Percentiles rank a stretch among this genome's conserved stretches.
Conservation (phyloP, 768 basidiomycete species). For the Suillus decipiens region DNA sequence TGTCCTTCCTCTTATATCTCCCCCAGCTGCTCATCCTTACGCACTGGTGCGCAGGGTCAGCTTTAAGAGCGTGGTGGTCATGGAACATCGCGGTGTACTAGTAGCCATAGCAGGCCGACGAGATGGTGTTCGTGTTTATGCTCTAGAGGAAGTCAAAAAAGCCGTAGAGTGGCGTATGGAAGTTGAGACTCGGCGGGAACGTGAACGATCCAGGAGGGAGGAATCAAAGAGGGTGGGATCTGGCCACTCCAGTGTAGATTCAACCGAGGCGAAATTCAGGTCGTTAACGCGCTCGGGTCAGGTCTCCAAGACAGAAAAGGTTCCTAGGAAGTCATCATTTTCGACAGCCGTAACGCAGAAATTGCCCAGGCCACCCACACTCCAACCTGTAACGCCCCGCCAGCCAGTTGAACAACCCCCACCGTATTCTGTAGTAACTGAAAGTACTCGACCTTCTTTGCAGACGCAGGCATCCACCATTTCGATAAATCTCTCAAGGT, state of each 20-base stretch:
- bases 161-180: slow-evolving; percentile 89
- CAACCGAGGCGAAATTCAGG: slow-evolving; percentile 50
- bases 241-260: slow-evolving; percentile 37
- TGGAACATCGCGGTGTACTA: slow-evolving; percentile 90
- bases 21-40: slow-evolving; percentile 76
- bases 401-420: slow-evolving; percentile 61
- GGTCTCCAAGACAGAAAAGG: slow-evolving; percentile 22
- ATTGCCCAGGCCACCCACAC: slow-evolving; percentile 29
- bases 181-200: slow-evolving; percentile 72
- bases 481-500: slow-evolving; percentile 44
- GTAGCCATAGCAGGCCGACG: slow-evolving; percentile 86
- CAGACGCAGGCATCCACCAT: slow-evolving; percentile 44
- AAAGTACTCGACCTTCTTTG: slow-evolving; percentile 33
- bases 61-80: slow-evolving; percentile 87
- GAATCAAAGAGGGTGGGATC: slow-evolving; percentile 55
- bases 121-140: slow-evolving; percentile 87
- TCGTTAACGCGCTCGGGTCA: slow-evolving; percentile 47
- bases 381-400: slow-evolving; percentile 21
- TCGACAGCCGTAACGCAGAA: slow-evolving; percentile 20
- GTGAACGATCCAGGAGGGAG: slow-evolving; percentile 70
- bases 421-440: slow-evolving; percentile 50
- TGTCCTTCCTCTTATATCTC: slow-evolving; percentile 76
- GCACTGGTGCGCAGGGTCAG: slow-evolving; percentile 78
- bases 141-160: slow-evolving; percentile 82
- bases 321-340: slow-evolving; percentile 21